Evolutionary conservation across 305 asterid species (phyloP).

Genomic region (Fraxinus xanthoxyloides): DNA sequence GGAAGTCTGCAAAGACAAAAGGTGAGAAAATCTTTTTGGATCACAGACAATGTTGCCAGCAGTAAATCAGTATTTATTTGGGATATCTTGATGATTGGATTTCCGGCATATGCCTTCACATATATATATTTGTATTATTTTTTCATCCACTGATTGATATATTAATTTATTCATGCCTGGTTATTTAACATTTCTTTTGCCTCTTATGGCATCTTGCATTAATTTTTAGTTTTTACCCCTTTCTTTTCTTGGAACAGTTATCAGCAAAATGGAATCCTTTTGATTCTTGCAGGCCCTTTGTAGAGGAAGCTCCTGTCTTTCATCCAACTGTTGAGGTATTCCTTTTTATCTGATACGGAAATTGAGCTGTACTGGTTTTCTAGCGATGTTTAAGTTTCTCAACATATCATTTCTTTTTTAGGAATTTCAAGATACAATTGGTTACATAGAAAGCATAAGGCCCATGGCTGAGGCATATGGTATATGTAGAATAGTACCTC

Average conservation of each 20-base stretch:
- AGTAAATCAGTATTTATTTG: neutral
- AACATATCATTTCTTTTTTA: slow-evolving; percentile 23
- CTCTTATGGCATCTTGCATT: neutral
- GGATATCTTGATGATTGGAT: neutral
- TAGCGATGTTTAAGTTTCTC: neutral
- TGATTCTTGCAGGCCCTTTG: slow-evolving; percentile 51
- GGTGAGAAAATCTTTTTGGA: slow-evolving; percentile 30
- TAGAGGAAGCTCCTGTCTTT: slow-evolving; percentile 80
- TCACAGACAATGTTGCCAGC: neutral
- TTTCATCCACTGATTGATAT: neutral
- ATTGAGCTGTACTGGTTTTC: neutral
- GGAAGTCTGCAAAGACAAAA: slow-evolving; percentile 54
- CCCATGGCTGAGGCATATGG: slow-evolving; percentile 74
- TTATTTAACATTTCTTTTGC: slow-evolving; percentile 1
- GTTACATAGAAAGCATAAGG: slow-evolving; percentile 78
- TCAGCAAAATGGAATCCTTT: slow-evolving; percentile 65
- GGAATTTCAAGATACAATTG: slow-evolving; percentile 87
- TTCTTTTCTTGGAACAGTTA: slow-evolving; percentile 39
- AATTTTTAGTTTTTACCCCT: neutral
- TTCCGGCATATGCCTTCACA: neutral
- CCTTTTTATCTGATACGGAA: neutral
- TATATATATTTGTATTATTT: neutral
- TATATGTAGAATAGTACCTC: slow-evolving; percentile 88
- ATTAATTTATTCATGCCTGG: neutral
- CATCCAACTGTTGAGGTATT: slow-evolving; percentile 81